phyloP scores from a whole-genome alignment of 805 yeast species.

The Wickerhamomyces bovis region DNA sequence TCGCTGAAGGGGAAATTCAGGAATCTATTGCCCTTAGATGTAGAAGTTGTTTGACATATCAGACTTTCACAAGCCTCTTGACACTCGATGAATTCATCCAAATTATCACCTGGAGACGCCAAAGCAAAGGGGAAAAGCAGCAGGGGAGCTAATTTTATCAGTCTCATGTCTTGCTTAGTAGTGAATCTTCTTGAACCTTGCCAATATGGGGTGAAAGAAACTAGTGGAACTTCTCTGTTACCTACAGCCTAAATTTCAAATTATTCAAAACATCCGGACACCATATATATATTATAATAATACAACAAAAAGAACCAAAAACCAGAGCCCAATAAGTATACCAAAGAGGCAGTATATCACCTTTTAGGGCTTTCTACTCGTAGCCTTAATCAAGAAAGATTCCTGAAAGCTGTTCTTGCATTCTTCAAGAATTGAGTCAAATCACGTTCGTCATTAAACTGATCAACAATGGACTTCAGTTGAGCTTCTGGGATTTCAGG shows the following conservation, averaged over 20 bases:
- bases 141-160: neutral
- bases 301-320: neutral
- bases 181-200: neutral
- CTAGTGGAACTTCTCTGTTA: too few species aligned
- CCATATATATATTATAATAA: neutral
- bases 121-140: neutral
- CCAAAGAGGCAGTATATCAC: neutral
- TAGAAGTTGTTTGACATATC: neutral
- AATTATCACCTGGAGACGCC: conserved; percentile 10
- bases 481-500: conserved; percentile 32
- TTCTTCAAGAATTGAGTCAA: conserved; percentile 19
- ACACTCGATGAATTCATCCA: conserved; percentile 8
- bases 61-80: conserved; percentile 4
- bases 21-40: neutral
- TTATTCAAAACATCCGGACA: neutral
- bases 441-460: conserved; percentile 16
- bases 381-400: neutral
- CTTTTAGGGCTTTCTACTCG: neutral
- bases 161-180: neutral
- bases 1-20: conserved; percentile 3
- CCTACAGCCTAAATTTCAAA: neutral
- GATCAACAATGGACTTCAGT: conserved; percentile 10
- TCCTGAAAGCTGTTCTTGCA: conserved; percentile 17
- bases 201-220: neutral
- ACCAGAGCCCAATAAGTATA: neutral